Evolutionary conservation across 257 asterid genomes (phyloP).

Genomic region (Asclepias syriaca): DNA sequence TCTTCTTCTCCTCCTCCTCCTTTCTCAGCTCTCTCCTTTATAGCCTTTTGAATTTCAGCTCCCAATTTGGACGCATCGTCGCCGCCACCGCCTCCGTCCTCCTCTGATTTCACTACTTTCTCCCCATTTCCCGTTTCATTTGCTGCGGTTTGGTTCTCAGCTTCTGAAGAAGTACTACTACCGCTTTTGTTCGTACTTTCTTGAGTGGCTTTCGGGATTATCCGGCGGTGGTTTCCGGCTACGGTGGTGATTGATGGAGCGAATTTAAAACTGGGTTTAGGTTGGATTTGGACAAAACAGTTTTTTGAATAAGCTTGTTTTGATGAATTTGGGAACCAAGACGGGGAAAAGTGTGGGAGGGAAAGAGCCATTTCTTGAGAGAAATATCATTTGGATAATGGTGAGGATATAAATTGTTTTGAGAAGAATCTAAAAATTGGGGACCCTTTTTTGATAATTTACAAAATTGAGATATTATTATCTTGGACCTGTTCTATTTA

Average conservation of each 20-base stretch:
- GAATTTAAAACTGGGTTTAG: slow-evolving; percentile 9
- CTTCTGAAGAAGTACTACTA: slow-evolving; percentile 15
- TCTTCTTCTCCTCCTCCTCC: slow-evolving; percentile 18
- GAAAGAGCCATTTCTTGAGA: slow-evolving; percentile 41
- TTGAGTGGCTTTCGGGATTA: slow-evolving; percentile 34
- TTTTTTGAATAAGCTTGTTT: slow-evolving; percentile 18
- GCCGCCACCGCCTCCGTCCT: slow-evolving; percentile 6
- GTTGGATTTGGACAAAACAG: slow-evolving; percentile 12
- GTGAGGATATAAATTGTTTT: neutral
- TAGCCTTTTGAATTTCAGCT: slow-evolving; percentile 59
- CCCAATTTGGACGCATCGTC: slow-evolving; percentile 49
- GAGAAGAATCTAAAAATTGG: neutral
- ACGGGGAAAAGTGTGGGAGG: slow-evolving; percentile 22
- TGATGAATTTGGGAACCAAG: slow-evolving; percentile 13
- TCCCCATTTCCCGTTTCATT: slow-evolving; percentile 4
- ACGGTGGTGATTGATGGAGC: slow-evolving; percentile 14
- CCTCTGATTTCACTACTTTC: slow-evolving; percentile 2
- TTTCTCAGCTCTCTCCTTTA: slow-evolving; percentile 51
- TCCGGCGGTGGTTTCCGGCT: slow-evolving; percentile 1
- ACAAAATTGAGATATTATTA: neutral
- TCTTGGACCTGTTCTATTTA: neutral
- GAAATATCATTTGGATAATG: neutral
- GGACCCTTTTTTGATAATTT: neutral
- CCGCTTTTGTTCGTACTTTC: slow-evolving; percentile 22
- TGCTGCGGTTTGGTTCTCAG: slow-evolving; percentile 13